Evolutionary conservation across 2,329 filamentous ascomycete genomes (phyloP).

Genomic region (Berkeleyomyces rouxiae): DNA sequence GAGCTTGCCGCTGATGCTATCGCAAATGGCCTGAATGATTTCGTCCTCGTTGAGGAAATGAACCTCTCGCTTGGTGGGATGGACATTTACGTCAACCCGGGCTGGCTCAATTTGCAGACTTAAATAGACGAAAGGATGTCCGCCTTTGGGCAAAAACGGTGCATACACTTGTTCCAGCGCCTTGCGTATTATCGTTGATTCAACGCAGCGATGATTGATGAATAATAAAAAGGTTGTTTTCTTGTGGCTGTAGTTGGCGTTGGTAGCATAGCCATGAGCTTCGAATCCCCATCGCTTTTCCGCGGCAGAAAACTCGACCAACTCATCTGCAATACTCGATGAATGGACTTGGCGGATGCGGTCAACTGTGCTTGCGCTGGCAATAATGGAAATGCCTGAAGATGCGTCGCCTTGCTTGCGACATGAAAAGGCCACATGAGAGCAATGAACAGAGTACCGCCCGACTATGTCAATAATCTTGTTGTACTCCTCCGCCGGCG

Average conservation of each 20-base stretch:
- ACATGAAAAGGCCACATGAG: slow-evolving; percentile 84
- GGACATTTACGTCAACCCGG: slow-evolving; percentile 90
- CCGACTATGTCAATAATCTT: slow-evolving; percentile 95
- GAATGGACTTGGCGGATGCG: slow-evolving; percentile 85
- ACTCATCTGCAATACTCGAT: slow-evolving; percentile 67
- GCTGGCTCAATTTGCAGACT: slow-evolving; percentile 84
- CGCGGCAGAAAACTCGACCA: slow-evolving; percentile 56
- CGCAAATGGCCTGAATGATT: slow-evolving; percentile 74
- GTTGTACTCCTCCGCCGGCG: slow-evolving; percentile 83
- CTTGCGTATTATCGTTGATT: slow-evolving; percentile 76
- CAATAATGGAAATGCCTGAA: slow-evolving; percentile 63
- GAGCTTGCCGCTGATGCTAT: slow-evolving; percentile 59
- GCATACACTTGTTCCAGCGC: slow-evolving; percentile 82
- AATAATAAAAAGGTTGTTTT: slow-evolving; percentile 77
- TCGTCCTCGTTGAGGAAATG: slow-evolving; percentile 97
- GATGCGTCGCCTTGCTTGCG: slow-evolving; percentile 88
- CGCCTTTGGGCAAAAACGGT: slow-evolving; percentile 76
- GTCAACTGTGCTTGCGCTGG: slow-evolving; percentile 55
- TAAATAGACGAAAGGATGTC: slow-evolving; percentile 86
- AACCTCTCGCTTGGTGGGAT: slow-evolving; percentile 91
- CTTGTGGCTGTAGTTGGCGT: slow-evolving; percentile 89
- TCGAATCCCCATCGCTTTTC: slow-evolving; percentile 73
- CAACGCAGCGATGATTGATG: slow-evolving; percentile 90
- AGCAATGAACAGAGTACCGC: slow-evolving; percentile 81
- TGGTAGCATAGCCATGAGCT: slow-evolving; percentile 66